Percentiles rank a stretch among this genome's conserved stretches.
Conservation (phyloP, 495 filamentous ascomycete species). For the Daldinia bambusicola region DNA sequence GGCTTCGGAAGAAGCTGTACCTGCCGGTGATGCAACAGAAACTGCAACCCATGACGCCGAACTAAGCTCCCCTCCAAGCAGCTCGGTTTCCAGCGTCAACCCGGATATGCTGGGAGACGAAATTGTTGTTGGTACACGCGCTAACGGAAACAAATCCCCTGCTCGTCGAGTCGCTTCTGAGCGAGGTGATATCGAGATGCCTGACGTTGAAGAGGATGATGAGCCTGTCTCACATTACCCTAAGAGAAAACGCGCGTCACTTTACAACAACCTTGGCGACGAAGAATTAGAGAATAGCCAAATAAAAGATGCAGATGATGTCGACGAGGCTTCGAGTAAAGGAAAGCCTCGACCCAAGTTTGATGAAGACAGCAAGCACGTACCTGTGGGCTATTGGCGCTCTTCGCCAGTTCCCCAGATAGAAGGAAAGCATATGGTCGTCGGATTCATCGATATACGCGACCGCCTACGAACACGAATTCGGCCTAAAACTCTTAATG, state of each 20-base stretch:
- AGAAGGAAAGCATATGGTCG: slow-evolving; percentile 60
- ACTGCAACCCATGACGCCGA: slow-evolving; percentile 46
- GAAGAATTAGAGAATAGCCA: slow-evolving; percentile 46
- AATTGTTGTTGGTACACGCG: slow-evolving; percentile 58
- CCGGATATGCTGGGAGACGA: slow-evolving; percentile 55
- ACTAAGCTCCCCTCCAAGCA: slow-evolving; percentile 49
- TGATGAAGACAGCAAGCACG: slow-evolving; percentile 52
- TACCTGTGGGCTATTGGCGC: slow-evolving; percentile 64
- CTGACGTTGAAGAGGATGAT: slow-evolving; percentile 49
- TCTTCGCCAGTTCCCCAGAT: slow-evolving; percentile 57
- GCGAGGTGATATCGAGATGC: slow-evolving; percentile 52
- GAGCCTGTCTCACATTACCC: slow-evolving; percentile 48
- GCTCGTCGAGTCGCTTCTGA: slow-evolving; percentile 42
- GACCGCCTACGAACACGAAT: slow-evolving; percentile 65
- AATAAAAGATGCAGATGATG: slow-evolving; percentile 35
- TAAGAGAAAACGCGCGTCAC: slow-evolving; percentile 62
- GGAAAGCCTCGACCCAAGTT: slow-evolving; percentile 45
- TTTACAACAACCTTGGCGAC: slow-evolving; percentile 54
- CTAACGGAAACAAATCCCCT: slow-evolving; percentile 47
- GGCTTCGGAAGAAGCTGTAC: slow-evolving; percentile 23
- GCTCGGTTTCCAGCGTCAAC: slow-evolving; percentile 51
- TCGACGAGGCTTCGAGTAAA: slow-evolving; percentile 34
- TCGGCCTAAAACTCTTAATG: slow-evolving; percentile 51
- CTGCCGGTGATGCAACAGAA: slow-evolving; percentile 17
- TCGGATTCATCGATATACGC: slow-evolving; percentile 64